Evolutionary conservation across 2,329 filamentous ascomycete genomes (phyloP), one percentile per base, ranked within the genome.

Genomic region (Plenodomus biglobosus): DNA sequence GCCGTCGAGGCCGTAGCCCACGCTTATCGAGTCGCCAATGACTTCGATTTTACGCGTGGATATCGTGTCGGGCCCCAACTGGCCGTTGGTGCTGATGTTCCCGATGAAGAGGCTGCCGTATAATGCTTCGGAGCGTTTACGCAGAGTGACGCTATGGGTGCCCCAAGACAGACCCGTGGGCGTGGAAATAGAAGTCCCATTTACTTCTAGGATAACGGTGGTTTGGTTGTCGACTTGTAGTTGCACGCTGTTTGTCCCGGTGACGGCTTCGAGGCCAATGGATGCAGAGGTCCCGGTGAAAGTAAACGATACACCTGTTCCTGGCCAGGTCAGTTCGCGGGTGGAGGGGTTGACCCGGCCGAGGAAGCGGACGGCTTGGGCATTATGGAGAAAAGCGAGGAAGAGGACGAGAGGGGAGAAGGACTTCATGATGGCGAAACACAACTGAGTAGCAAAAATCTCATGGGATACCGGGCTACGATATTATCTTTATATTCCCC

Each of bases 21-120:
- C 75, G 2, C 65, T 73, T 52, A 77, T 77, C 19, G 74, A 76
- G 58, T 77, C 75, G 8, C 75, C 75, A 21, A 77, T 74, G 38
- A 76, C 58, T 51, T 77, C 73, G 35, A 77, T 76, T 47, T 70
- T 70, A 19, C 70, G 72, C 8, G 56, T 58, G 2, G 65, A 62
- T 1, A 48, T 50, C 7, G 50, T 40, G 15, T 58, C 53, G 3
- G 53, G 30, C 13, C 54, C 47, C 17, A 72, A 50, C 7, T 44
- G 52, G 17, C 71, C 70, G 27, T 72, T 65, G 4, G 55, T 58
- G 20, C 59, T 65, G 13, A 65, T 44, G 19, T 56, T 59, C 32
- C 52, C 52, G 34, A 74, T 55, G 27, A 64, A 62, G 3, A 74
- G 58, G 36, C 66, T 71, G 32, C 72, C 72, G 13, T 64, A 66